A percentile compares a stretch with the other conserved stretches of the same genome.
Conservation (phyloP, 441 rosid species). For the Adansonia rubrostipa region DNA sequence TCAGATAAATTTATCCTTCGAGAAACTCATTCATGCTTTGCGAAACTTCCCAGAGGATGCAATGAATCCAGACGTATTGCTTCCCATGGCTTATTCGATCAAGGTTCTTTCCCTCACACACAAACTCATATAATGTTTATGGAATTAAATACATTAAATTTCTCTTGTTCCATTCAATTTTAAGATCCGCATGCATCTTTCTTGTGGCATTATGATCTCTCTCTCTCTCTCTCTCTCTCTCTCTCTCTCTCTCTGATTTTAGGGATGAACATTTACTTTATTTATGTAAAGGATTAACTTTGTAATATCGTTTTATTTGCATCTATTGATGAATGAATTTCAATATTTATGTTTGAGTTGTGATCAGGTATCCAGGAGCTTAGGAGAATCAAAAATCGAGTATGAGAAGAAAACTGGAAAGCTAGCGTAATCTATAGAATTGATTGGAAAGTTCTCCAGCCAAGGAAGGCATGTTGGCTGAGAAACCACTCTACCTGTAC, state of each 20-base stretch:
- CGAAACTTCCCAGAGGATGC: conserved; percentile 90
- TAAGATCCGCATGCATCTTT: conserved; percentile 10
- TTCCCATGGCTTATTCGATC: conserved; percentile 86
- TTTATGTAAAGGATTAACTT: not conserved
- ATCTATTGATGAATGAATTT: not conserved
- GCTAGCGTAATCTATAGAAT: conserved; percentile 37
- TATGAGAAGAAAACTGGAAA: conserved; percentile 56
- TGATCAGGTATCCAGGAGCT: conserved; percentile 69
- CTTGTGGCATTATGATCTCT: not conserved
- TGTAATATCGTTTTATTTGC: not conserved
- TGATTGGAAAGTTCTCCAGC: conserved; percentile 21
- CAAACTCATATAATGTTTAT: not conserved
- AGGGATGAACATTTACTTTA: not conserved
- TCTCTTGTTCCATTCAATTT: not conserved
- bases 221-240: not conserved
- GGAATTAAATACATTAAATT: not conserved
- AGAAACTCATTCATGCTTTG: conserved; percentile 84
- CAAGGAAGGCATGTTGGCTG: not conserved
- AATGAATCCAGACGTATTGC: conserved; percentile 82
- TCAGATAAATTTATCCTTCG: conserved; percentile 80
- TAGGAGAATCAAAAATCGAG: conserved; percentile 68
- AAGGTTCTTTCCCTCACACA: conserved; percentile 55
- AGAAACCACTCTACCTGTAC: not conserved
- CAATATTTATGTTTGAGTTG: not conserved
- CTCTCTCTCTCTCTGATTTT: not conserved